These are phyloP conservation scores for Amylostereum areolatum DNA, from an alignment of 1,284 basidiomycete genomes.

Conservation along the genomic window DNA sequence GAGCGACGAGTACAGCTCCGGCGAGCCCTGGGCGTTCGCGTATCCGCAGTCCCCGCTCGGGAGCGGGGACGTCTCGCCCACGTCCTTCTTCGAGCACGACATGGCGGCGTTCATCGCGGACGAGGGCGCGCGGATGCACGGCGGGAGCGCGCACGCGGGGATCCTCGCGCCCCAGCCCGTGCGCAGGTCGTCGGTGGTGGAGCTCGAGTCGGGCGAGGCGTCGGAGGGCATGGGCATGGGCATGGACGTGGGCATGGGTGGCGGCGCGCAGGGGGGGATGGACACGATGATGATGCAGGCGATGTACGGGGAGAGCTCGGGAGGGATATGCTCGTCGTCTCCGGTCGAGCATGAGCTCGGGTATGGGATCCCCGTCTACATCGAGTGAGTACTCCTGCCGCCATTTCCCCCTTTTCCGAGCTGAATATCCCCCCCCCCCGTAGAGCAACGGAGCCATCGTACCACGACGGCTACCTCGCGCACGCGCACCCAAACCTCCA, in stretches of 20 bases:
- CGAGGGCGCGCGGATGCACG: not conserved
- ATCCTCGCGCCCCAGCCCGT: conserved; percentile 1
- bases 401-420: conserved; percentile 1
- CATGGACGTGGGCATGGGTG: not conserved
- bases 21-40: conserved; percentile 13
- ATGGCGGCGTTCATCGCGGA: conserved; percentile 2
- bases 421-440: not conserved
- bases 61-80: not conserved
- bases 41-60: not conserved
- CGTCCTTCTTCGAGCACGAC: conserved; percentile 2
- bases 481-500: too few relatives aligned
- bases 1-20: conserved; percentile 10
- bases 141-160: not conserved
- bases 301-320: not conserved
- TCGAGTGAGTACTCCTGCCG: conserved; percentile 1
- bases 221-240: not conserved
- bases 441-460: not conserved
- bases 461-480: too few relatives aligned
- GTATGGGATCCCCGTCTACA: conserved; percentile 9
- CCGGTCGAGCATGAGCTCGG: conserved; percentile 4
- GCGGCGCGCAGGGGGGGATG: not conserved
- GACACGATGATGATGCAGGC: not conserved
- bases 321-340: not conserved
- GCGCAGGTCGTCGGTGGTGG: not conserved
- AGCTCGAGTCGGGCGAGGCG: not conserved